Evolutionary conservation across 2,329 filamentous ascomycete genomes (phyloP), one percentile per base, ranked within the genome.

Genomic region (Trichoderma koningiopsis): DNA sequence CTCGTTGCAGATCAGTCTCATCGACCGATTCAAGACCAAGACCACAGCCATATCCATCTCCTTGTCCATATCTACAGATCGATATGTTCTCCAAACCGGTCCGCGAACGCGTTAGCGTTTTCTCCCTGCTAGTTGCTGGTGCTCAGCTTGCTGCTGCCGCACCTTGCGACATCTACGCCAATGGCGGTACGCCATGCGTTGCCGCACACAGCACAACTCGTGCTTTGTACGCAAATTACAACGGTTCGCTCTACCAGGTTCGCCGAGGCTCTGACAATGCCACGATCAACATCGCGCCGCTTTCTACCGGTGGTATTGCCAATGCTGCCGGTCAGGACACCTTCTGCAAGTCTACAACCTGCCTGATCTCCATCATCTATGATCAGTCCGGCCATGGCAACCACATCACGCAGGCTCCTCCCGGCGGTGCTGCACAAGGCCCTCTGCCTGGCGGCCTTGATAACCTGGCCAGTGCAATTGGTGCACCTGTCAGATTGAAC

Each of bases 331-430:
- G 35, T 22, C 62, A 65, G 19, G 62, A 65, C 14, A 31, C 52
- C 2, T 65, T 65, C 52, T 65, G 62, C n/a, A 35, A 52, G n/a
- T 27, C 35, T 24, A 65, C 62, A 7, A 65, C 62, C 0, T 65
- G 62, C 27, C 62, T 65, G 3, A 65, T 65, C 19, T 56, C 62
- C 10, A 57, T 65, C 24, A 65, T 65, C 29, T 65, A 65, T 24
- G 62, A 65, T 27, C 62, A 65, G 35, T 65, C 62, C 7, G 62
- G 62, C 13, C 49, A 52, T 24, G 62, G 62, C 3, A 65, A 65
- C 19, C 62, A 65, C 19, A 52, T 65, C n/a, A 65, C 62, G 2
- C 62, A 65, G 62, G 62, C 62, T 31, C 62, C 62, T 5, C 62
- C 62, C 5, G 62, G 62, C 11, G 62, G 49, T 6, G 47, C 11